phyloP scores from a whole-genome alignment of 2,329 filamentous ascomycete genomes.

The Amylocarpus encephaloides region DNA sequence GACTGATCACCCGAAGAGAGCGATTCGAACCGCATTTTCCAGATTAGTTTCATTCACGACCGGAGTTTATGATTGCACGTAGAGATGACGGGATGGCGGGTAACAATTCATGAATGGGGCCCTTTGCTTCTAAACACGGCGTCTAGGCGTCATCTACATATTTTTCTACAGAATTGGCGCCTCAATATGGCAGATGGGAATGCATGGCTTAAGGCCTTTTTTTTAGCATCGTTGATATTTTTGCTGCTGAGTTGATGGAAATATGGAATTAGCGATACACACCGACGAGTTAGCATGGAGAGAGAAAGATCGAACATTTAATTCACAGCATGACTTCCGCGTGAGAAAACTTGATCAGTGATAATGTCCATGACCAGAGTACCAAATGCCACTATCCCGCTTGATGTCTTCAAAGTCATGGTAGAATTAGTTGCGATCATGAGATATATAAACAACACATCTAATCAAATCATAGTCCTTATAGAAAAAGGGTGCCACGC shows the following conservation, averaged over 20 bases:
- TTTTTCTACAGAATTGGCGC: constrained; percentile 15
- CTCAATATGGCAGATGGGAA: constrained; percentile 10
- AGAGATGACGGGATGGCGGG: constrained; percentile 25
- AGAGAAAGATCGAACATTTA: neutral
- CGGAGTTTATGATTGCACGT: constrained; percentile 27
- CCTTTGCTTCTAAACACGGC: constrained; percentile 13
- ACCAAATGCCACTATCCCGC: too few species aligned
- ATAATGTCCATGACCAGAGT: too few species aligned
- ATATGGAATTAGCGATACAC: constrained; percentile 7
- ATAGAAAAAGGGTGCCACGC: too few species aligned
- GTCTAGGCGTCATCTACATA: constrained; percentile 18
- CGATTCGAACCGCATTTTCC: constrained; percentile 16
- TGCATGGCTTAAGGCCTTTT: constrained; percentile 13
- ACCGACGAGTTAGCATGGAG: neutral
- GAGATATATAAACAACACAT: too few species aligned
- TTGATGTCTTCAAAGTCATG: too few species aligned
- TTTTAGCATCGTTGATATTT: constrained; percentile 12
- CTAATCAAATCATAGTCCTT: too few species aligned
- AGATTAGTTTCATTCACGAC: constrained; percentile 16
- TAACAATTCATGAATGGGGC: constrained; percentile 14
- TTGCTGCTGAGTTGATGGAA: constrained; percentile 3
- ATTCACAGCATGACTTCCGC: too few species aligned
- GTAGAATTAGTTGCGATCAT: too few species aligned
- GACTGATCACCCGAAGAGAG: constrained; percentile 1
- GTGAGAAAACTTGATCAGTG: too few species aligned